Percentiles rank a stretch among this genome's conserved stretches.
phyloP scores from a whole-genome alignment of 2,329 filamentous ascomycete species.

The Pseudofabraea citricarpa region DNA sequence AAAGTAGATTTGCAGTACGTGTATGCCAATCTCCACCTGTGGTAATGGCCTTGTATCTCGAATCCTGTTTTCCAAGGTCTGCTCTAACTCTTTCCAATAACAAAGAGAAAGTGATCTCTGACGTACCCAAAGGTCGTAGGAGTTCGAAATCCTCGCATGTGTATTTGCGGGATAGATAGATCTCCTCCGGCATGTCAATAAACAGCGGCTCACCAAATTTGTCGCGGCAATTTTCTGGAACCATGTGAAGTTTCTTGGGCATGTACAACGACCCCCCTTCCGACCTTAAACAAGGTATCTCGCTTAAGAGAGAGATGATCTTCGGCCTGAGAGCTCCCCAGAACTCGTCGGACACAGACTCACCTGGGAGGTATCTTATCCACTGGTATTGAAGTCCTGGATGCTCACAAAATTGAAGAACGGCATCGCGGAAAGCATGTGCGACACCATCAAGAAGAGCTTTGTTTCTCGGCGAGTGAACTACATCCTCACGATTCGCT shows the following conservation, averaged over 20 bases:
- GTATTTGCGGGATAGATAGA: background rate
- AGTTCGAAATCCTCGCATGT: background rate
- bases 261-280: background rate
- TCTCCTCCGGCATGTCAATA: background rate
- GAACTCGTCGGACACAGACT: slow-evolving; percentile 4
- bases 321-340: background rate
- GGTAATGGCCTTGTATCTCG: background rate
- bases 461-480: slow-evolving; percentile 33
- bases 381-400: slow-evolving; percentile 35
- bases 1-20: background rate
- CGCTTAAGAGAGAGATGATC: too few species aligned
- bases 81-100: background rate
- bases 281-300: too few species aligned
- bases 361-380: slow-evolving; percentile 39
- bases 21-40: background rate
- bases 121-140: background rate
- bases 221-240: background rate
- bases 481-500: slow-evolving; percentile 38
- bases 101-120: background rate
- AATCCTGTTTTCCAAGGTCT: background rate
- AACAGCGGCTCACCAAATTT: background rate
- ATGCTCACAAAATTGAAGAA: slow-evolving; percentile 34
- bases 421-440: slow-evolving; percentile 33
- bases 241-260: background rate
- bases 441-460: slow-evolving; percentile 32